Conservation (phyloP, 441 rosid genomes). For the Jatropha podagrica region DNA sequence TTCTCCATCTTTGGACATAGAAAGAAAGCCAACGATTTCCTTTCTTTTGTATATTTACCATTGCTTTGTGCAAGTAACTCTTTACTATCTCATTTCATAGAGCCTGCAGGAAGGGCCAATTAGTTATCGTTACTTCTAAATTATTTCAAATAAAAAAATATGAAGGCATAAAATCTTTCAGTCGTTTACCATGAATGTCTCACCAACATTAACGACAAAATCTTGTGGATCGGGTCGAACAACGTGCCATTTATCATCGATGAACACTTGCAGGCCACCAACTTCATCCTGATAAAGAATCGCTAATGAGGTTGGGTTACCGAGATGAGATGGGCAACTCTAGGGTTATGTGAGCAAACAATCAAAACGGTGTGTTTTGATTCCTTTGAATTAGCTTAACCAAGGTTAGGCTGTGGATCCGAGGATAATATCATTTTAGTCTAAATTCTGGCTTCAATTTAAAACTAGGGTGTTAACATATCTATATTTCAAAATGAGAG, state of each 20-base stretch:
- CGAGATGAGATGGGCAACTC: no score
- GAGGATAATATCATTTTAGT: no score
- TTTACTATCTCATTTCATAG: constrained; percentile 77
- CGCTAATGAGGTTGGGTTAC: constrained; percentile 95
- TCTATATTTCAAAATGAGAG: no score
- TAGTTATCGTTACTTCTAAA: no score
- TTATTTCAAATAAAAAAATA: no score
- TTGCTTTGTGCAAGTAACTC: constrained; percentile 95
- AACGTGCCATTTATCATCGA: constrained; percentile 71
- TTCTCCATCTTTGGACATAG: constrained; percentile 74
- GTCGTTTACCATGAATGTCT: constrained; percentile 79
- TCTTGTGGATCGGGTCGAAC: constrained; percentile 62
- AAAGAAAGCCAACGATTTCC: constrained; percentile 94
- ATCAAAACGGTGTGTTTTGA: no score
- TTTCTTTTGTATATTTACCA: constrained; percentile 64
- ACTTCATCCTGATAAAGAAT: constrained; percentile 92
- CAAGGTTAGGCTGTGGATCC: no score
- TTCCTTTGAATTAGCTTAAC: no score
- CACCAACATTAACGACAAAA: constrained; percentile 91
- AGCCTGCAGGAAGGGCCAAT: constrained; percentile 44
- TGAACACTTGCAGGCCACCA: constrained; percentile 84
- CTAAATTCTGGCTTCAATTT: no score
- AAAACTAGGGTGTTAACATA: no score
- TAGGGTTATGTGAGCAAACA: no score
- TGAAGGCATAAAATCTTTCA: no score